phyloP scores from a whole-genome alignment of 2,329 filamentous ascomycete genomes.

The Aspergillus sp. region DNA sequence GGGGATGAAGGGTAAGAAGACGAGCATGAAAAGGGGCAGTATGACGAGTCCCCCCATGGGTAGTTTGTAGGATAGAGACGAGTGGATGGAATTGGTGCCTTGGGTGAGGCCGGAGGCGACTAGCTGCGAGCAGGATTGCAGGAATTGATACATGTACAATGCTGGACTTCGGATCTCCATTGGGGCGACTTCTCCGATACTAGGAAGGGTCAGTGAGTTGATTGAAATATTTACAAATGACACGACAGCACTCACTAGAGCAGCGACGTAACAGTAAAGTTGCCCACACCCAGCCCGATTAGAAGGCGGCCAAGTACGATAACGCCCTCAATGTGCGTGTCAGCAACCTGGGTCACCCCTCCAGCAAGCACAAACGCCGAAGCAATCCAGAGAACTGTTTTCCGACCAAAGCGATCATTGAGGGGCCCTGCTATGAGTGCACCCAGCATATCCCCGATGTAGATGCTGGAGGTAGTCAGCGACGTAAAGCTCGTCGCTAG shows the following conservation, averaged over 20 bases:
- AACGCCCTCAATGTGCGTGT: conserved; percentile 23
- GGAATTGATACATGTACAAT: conserved; percentile 34
- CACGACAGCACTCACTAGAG: conserved; percentile 20
- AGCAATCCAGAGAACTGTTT: conserved; percentile 37
- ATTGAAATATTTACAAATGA: no score
- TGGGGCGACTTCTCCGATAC: conserved; percentile 36
- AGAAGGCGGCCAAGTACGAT: conserved; percentile 32
- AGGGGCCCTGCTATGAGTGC: conserved; percentile 39
- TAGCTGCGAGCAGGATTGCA: conserved; percentile 33
- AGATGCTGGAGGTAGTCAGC: conserved; percentile 42
- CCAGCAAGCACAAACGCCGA: conserved; percentile 37
- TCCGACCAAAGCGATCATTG: conserved; percentile 41
- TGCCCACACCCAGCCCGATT: conserved; percentile 34
- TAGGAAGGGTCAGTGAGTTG: neutral
- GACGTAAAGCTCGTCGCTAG: conserved; percentile 32
- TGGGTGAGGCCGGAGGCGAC: conserved; percentile 32
- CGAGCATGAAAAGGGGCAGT: conserved; percentile 27
- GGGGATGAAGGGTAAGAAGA: conserved; percentile 28
- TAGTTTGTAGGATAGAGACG: conserved; percentile 28
- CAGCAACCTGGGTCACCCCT: conserved; percentile 30
- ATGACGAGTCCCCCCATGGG: conserved; percentile 31
- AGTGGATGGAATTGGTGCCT: conserved; percentile 29
- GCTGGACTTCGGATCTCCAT: conserved; percentile 29
- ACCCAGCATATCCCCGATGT: conserved; percentile 44
- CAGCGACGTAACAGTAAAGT: conserved; percentile 35